These are phyloP conservation scores for Oldenlandia corymbosa DNA, from an alignment of 257 asterid species.

Conservation along the genomic window DNA sequence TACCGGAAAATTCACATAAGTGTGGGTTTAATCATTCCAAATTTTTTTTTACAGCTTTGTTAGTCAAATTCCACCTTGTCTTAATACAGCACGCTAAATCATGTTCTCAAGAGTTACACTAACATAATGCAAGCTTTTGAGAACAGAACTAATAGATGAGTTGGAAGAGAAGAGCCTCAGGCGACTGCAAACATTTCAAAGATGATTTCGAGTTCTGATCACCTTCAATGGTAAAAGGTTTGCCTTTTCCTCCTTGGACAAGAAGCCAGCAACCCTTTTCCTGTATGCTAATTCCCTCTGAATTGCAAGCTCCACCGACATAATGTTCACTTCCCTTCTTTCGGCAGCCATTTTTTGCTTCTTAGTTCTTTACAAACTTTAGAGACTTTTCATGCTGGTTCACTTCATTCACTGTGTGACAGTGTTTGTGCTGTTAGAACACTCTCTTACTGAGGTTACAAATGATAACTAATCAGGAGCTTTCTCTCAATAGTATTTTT, in stretches of 20 bases:
- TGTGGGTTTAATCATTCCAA: too few species aligned
- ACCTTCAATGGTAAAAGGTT: conserved; percentile 22
- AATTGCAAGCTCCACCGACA: conserved; percentile 21
- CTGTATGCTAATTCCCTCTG: conserved; percentile 23
- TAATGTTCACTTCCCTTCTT: conserved; percentile 14
- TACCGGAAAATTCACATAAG: too few species aligned
- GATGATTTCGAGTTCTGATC: neutral
- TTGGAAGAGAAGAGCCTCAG: too few species aligned
- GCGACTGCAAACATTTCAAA: neutral
- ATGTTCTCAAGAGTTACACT: too few species aligned
- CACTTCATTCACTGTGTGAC: neutral
- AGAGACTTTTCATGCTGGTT: too few species aligned
- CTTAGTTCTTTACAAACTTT: neutral
- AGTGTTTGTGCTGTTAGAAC: neutral
- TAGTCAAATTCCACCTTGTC: too few species aligned
- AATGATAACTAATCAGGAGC: neutral
- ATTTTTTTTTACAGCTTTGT: too few species aligned
- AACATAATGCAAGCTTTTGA: too few species aligned
- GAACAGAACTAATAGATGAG: too few species aligned
- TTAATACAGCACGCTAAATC: too few species aligned
- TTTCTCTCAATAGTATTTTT: neutral
- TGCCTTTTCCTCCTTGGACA: conserved; percentile 5
- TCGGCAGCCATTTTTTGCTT: conserved; percentile 31
- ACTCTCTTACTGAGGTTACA: neutral
- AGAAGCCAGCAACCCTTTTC: conserved; percentile 18